These are phyloP conservation scores for Aspergillus steynii DNA, from an alignment of 495 filamentous ascomycete species.

Conservation along the genomic window DNA sequence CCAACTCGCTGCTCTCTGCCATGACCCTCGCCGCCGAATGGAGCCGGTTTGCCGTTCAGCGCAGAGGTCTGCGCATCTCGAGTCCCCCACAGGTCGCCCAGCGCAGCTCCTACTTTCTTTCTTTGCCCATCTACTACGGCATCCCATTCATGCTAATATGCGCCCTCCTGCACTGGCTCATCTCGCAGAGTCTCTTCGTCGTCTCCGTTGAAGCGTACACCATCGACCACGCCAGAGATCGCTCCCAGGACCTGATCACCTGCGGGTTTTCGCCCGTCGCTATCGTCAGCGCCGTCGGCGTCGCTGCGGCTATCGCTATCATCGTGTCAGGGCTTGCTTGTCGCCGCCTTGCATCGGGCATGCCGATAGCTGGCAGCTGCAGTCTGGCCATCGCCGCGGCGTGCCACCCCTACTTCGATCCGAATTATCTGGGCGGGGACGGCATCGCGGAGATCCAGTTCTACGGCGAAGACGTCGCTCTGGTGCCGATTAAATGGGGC, in stretches of 20 bases:
- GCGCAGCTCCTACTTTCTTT: not conserved
- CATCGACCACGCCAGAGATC: not conserved
- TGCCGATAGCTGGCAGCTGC: not conserved
- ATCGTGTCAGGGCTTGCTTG: not conserved
- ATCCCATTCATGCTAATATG: constrained; percentile 25
- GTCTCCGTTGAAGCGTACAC: constrained; percentile 6
- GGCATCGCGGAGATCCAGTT: not conserved
- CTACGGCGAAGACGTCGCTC: not conserved
- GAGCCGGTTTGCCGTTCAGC: constrained; percentile 10
- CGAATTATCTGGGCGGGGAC: not conserved
- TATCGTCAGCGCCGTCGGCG: not conserved
- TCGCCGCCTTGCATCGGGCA: not conserved
- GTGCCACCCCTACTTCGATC: constrained; percentile 2
- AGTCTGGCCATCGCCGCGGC: constrained; percentile 1
- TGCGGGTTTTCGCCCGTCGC: not conserved
- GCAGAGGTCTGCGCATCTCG: constrained; percentile 30
- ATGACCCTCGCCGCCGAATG: constrained; percentile 29
- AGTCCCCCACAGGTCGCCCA: not conserved
- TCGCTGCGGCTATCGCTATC: not conserved
- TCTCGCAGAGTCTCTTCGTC: constrained; percentile 37
- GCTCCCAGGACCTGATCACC: not conserved
- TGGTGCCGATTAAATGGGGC: constrained; percentile 4
- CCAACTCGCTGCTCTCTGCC: constrained; percentile 27
- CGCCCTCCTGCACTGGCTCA: constrained; percentile 31
- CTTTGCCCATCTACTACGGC: constrained; percentile 5